These are phyloP conservation scores for Pseudonitzschia multiseries DNA, from an alignment of 108 stramenopile species.

Conservation along the genomic window DNA sequence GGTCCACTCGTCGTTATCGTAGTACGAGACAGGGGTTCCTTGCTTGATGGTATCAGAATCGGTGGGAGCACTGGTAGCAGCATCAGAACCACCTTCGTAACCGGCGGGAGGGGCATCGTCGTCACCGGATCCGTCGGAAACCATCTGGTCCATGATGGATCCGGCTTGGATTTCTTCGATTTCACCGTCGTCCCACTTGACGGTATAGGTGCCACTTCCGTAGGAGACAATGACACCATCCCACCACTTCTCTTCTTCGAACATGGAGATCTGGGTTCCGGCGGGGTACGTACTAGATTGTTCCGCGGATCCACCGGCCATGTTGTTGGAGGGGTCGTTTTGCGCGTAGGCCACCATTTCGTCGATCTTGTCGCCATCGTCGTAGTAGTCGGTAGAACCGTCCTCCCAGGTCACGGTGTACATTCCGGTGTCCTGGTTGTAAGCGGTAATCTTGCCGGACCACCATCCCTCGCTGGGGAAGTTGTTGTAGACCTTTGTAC, in stretches of 20 bases:
- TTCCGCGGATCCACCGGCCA: not conserved
- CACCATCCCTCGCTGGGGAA: conserved; percentile 20
- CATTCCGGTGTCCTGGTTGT: not conserved
- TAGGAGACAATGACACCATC: conserved; percentile 1
- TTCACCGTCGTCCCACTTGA: conserved; percentile 10
- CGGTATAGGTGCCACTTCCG: conserved; percentile 11
- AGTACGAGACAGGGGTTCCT: conserved; percentile 9
- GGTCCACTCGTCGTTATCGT: conserved; percentile 6
- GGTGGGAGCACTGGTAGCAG: no score
- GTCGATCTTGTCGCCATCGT: conserved; percentile 13
- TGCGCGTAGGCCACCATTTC: conserved; percentile 20
- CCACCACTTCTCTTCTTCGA: conserved; percentile 20
- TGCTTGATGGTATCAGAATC: not conserved
- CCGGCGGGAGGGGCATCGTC: conserved; percentile 7
- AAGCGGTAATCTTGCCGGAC: conserved; percentile 3
- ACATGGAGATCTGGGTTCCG: conserved; percentile 1
- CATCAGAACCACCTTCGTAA: not conserved
- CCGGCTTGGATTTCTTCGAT: conserved; percentile 6
- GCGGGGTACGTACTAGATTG: not conserved
- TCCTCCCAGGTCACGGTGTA: conserved; percentile 21
- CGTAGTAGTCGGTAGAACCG: conserved; percentile 18
- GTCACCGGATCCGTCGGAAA: not conserved
- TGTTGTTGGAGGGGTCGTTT: not conserved
- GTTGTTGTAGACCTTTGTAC: conserved; percentile 12
- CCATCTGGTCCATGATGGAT: conserved; percentile 2